Percentiles rank a stretch among this genome's conserved stretches.
Evolutionary conservation across 257 asterid genomes (phyloP).

Genomic region (Sherardia arvensis): DNA sequence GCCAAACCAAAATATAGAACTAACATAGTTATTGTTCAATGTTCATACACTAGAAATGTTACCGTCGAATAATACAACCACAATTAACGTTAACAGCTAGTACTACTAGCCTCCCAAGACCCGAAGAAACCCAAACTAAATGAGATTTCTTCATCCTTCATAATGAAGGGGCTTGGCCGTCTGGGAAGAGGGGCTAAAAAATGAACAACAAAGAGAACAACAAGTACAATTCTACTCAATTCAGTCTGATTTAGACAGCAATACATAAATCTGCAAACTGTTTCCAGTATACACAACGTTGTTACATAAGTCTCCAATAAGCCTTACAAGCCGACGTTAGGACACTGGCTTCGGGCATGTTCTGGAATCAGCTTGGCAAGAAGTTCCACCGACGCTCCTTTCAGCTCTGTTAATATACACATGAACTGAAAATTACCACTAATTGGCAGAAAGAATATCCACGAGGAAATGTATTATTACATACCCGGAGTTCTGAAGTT

Average conservation of each 20-base stretch:
- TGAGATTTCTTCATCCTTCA: background rate
- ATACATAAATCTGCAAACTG: constrained; percentile 5
- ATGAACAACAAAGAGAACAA: background rate
- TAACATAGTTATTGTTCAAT: background rate
- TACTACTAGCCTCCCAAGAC: background rate
- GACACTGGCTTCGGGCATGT: constrained; percentile 63
- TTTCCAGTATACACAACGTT: constrained; percentile 17
- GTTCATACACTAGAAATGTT: background rate
- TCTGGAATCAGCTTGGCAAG: constrained; percentile 60
- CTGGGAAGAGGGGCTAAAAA: background rate
- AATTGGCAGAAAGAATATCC: too few species aligned
- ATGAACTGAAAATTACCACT: background rate
- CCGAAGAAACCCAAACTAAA: background rate
- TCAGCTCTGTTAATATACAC: constrained; percentile 36
- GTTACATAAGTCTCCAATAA: constrained; percentile 15
- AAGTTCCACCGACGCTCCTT: constrained; percentile 58
- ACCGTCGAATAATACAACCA: background rate
- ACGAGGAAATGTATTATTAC: background rate
- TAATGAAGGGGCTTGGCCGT: background rate
- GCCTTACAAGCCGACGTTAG: constrained; percentile 26
- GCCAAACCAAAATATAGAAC: too few species aligned
- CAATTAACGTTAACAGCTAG: background rate
- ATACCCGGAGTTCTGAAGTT: constrained; percentile 66
- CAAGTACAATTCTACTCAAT: background rate
- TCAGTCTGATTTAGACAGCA: constrained; percentile 2